Base-by-base conservation (phyloP, 2,329 filamentous ascomycete genomes). In the Colletotrichum aenigma region DNA sequence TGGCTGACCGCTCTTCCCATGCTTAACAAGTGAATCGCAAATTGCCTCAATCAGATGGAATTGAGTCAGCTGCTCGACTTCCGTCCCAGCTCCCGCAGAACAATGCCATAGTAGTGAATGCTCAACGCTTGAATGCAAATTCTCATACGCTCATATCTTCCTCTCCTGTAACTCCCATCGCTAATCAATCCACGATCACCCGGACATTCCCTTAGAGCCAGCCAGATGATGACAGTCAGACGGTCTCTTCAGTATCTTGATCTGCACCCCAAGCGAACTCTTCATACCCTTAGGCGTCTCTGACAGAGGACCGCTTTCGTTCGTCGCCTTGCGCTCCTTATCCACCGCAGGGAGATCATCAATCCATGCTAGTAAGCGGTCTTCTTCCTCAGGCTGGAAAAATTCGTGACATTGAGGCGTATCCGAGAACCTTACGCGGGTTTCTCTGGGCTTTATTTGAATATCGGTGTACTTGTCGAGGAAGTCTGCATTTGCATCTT, bases 21-120 rank as follows among this genome's bases (percentile, higher is more conserved):
- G 36, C 36, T 18, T 38, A 16, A 38, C 36, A 8, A 12, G 38
- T 48, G 38, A 48, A 48, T 48, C 3, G 5, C 3, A 3, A 52
- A 52, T 3, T 13, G 1, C n/a, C 43, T 21, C n/a, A 52, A 2
- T 21, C 43, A 52, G n/a, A 52, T 52, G n/a, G n/a, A 52, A 52
- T 52, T 2, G 43, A 21, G n/a, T 48, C 6, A 48, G n/a, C n/a
- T 0, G 0, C 12, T 13, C 10, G 0, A 48, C 43, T 48, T 21
- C 43, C n/a, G n/a, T 48, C n/a, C n/a, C 43, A 48, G 10, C 10
- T 13, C 43, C 43, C n/a, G 2, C n/a, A 48, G n/a, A 13, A 48
- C n/a, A 0, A 2, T 48, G 43, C 18, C 43, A 21, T 48, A 21
- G 26, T 26, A 34, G 43, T 48, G n/a, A 48, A 48, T 48, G 10